These are phyloP conservation scores for Candolleomyces eurysporus DNA, from an alignment of 768 basidiomycete genomes.

Conservation along the genomic window DNA sequence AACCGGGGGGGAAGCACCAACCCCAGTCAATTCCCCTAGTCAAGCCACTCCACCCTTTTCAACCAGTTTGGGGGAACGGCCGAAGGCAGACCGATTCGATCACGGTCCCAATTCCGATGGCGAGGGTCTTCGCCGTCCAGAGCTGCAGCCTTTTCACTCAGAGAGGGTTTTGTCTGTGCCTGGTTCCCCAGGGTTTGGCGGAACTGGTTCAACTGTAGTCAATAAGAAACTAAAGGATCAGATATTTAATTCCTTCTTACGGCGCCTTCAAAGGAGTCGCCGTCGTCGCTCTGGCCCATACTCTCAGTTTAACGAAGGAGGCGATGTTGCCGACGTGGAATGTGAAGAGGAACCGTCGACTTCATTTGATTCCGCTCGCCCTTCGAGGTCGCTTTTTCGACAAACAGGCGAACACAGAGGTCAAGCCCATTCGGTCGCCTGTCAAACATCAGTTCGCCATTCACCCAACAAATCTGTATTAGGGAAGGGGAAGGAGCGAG, in stretches of 20 bases:
- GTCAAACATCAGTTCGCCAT: constrained; percentile 49
- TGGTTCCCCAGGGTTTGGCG: constrained; percentile 68
- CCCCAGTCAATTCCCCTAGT: constrained; percentile 49
- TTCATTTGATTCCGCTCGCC: constrained; percentile 15
- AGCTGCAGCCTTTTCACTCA: constrained; percentile 39
- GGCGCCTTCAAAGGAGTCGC: constrained; percentile 61
- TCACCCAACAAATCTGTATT: constrained; percentile 54
- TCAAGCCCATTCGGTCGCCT: constrained; percentile 36
- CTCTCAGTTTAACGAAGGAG: constrained; percentile 48
- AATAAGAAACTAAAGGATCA: constrained; percentile 95
- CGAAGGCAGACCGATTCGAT: constrained; percentile 9
- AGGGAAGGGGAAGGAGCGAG: constrained; percentile 3
- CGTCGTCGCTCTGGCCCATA: constrained; percentile 36
- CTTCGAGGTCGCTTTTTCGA: constrained; percentile 37
- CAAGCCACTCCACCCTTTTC: constrained; percentile 31
- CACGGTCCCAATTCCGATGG: constrained; percentile 29
- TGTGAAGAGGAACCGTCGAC: constrained; percentile 12
- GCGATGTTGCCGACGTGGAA: constrained; percentile 32
- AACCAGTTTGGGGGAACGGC: constrained; percentile 21
- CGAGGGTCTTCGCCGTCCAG: constrained; percentile 28
- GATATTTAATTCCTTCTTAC: constrained; percentile 87
- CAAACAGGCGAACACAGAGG: constrained; percentile 35
- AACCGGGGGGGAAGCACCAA: constrained; percentile 43
- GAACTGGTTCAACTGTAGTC: constrained; percentile 89
- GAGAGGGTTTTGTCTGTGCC: constrained; percentile 26